These are phyloP conservation scores for Ascochyta pisi DNA, from an alignment of 2,329 filamentous ascomycete species.

Conservation along the genomic window DNA sequence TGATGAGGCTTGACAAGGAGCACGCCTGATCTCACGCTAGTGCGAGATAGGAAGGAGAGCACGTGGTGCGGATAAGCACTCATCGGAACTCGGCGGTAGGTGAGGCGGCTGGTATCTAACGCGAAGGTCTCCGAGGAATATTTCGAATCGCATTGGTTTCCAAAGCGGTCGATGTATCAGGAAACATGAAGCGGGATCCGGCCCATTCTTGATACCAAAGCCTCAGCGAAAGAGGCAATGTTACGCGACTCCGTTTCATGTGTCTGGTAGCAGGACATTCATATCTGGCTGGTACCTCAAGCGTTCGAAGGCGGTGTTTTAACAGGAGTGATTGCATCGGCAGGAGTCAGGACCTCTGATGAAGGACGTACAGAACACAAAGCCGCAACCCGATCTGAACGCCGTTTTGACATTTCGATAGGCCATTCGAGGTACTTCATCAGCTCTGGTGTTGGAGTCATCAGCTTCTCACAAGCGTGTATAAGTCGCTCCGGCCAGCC, in stretches of 20 bases:
- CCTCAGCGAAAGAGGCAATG: not conserved
- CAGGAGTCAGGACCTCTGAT: not conserved
- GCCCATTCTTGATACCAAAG: not conserved
- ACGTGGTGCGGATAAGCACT: conserved; percentile 10
- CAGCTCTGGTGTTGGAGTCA: conserved; percentile 35
- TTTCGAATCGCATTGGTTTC: not conserved
- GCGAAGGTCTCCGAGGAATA: not conserved
- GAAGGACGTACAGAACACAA: not conserved
- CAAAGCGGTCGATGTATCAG: not conserved
- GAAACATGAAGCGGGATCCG: not conserved
- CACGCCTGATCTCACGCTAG: conserved; percentile 8
- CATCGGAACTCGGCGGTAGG: conserved; percentile 13
- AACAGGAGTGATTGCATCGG: not conserved
- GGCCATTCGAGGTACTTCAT: conserved; percentile 39
- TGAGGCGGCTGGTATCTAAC: not conserved
- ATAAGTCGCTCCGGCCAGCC: conserved; percentile 39
- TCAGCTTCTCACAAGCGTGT: conserved; percentile 27
- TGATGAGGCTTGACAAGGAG: conserved; percentile 1
- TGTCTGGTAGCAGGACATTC: not conserved
- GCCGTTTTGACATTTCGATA: conserved; percentile 22
- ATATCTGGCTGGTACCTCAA: not conserved
- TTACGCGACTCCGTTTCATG: not conserved
- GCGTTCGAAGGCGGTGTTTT: not conserved
- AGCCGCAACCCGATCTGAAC: not conserved
- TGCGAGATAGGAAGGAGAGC: conserved; percentile 10